Evolutionary conservation across 495 filamentous ascomycete genomes (phyloP).

Genomic region (Neurospora tetraspora): DNA sequence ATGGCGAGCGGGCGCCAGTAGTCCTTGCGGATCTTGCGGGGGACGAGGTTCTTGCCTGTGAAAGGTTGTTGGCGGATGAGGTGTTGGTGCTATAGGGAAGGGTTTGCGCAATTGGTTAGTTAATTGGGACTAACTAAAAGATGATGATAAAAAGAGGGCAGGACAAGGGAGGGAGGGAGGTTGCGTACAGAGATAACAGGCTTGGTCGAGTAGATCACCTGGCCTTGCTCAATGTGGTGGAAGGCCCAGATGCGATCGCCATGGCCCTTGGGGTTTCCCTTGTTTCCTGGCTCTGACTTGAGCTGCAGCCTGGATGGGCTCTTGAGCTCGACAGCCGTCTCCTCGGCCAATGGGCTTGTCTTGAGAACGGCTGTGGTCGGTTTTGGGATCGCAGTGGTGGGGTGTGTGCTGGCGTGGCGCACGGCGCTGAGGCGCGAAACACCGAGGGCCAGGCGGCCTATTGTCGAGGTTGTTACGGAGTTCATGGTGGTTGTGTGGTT

Average conservation of each 20-base stretch:
- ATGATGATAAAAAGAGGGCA: not conserved
- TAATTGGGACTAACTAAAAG: not conserved
- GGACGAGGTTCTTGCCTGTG: slow-evolving; percentile 84
- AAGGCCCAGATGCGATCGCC: slow-evolving; percentile 68
- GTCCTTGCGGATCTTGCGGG: slow-evolving; percentile 72
- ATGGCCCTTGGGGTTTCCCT: slow-evolving; percentile 36
- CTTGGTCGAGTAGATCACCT: slow-evolving; percentile 72
- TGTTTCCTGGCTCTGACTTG: slow-evolving; percentile 4
- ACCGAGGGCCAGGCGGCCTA: slow-evolving; percentile 5
- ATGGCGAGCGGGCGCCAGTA: slow-evolving; percentile 78
- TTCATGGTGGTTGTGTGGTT: slow-evolving; percentile 2
- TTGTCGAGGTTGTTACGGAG: slow-evolving; percentile 1
- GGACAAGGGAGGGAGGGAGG: slow-evolving; percentile 1
- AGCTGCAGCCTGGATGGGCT: not conserved
- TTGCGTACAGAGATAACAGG: slow-evolving; percentile 55
- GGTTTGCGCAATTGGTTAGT: slow-evolving; percentile 1
- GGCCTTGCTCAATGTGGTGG: slow-evolving; percentile 67
- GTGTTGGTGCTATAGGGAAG: slow-evolving; percentile 45
- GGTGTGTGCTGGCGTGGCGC: slow-evolving; percentile 3
- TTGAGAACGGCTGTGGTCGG: not conserved
- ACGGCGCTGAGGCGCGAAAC: slow-evolving; percentile 1
- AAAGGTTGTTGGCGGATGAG: slow-evolving; percentile 69
- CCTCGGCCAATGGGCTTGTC: not conserved
- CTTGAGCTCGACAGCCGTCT: not conserved
- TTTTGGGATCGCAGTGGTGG: not conserved